phyloP scores from a whole-genome alignment of 805 yeast species.

The Ogataea pignaliae region DNA sequence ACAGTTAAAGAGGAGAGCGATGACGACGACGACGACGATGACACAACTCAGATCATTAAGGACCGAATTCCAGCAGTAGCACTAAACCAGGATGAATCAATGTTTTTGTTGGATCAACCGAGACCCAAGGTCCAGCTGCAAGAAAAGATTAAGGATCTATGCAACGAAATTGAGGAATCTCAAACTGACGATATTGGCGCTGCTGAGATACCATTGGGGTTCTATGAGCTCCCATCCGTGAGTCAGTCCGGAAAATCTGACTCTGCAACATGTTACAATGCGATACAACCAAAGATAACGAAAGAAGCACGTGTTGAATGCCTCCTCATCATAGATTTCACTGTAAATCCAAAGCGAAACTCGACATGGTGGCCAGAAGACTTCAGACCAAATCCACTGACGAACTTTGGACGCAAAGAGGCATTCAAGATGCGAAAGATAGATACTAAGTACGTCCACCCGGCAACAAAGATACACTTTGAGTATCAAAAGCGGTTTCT shows the following conservation, averaged over 20 bases:
- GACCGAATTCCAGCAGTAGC: too few relatives aligned
- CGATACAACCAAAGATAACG: too few relatives aligned
- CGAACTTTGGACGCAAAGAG: constrained; percentile 14
- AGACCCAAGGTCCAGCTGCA: constrained; percentile 9
- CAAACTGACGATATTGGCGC: background rate
- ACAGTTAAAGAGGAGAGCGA: too few relatives aligned
- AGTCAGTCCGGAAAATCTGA: background rate
- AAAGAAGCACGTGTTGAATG: too few relatives aligned
- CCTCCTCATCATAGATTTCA: constrained; percentile 20
- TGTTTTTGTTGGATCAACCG: constrained; percentile 5
- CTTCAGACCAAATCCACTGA: constrained; percentile 29
- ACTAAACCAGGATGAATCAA: constrained; percentile 8
- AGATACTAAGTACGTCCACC: constrained; percentile 16
- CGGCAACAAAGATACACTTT: constrained; percentile 20
- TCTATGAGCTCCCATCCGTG: background rate
- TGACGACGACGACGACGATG: too few relatives aligned
- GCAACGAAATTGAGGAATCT: background rate
- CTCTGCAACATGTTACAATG: background rate
- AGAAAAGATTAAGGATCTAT: constrained; percentile 6
- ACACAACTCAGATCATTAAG: too few relatives aligned
- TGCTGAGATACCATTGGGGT: background rate
- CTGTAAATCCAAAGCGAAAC: constrained; percentile 22
- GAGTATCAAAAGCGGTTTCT: constrained; percentile 18
- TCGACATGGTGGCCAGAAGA: constrained; percentile 35
- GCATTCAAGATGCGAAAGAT: constrained; percentile 22